Evolutionary conservation across 2,329 filamentous ascomycete genomes (phyloP).

Genomic region (Colletotrichum phormii): DNA sequence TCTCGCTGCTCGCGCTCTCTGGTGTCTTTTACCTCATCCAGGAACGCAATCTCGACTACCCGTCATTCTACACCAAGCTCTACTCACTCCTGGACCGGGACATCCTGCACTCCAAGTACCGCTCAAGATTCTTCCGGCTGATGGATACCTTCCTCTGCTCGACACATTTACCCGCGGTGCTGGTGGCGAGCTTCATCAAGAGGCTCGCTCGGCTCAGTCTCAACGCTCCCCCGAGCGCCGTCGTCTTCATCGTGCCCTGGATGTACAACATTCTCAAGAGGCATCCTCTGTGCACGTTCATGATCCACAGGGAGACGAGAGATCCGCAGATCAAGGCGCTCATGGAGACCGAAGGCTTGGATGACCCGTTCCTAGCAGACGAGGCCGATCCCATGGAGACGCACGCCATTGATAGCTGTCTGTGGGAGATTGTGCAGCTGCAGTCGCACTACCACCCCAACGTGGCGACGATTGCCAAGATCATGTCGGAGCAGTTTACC

Average conservation of each 20-base stretch:
- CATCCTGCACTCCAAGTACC: constrained; percentile 92
- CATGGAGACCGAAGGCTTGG: constrained; percentile 69
- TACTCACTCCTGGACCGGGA: constrained; percentile 91
- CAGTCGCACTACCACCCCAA: constrained; percentile 97
- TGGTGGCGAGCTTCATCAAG: constrained; percentile 97
- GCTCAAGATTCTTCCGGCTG: constrained; percentile 91
- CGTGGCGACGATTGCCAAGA: constrained; percentile 91
- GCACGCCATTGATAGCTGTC: constrained; percentile 86
- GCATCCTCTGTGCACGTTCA: constrained; percentile 93
- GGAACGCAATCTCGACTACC: constrained; percentile 95
- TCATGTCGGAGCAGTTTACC: constrained; percentile 96
- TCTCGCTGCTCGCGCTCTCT: constrained; percentile 87
- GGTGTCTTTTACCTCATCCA: constrained; percentile 96
- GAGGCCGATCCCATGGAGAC: constrained; percentile 89
- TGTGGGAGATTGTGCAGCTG: constrained; percentile 94
- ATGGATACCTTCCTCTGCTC: constrained; percentile 91
- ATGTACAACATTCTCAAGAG: constrained; percentile 93
- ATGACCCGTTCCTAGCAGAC: constrained; percentile 81
- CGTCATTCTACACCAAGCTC: constrained; percentile 91
- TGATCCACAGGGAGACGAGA: constrained; percentile 84
- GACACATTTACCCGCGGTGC: constrained; percentile 88
- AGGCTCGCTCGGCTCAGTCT: constrained; percentile 85
- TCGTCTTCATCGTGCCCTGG: constrained; percentile 91
- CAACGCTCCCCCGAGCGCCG: constrained; percentile 88
- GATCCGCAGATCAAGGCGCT: constrained; percentile 67